Conservation (phyloP, 202 grass and related monocot genomes). For the Panicum virgatum region DNA sequence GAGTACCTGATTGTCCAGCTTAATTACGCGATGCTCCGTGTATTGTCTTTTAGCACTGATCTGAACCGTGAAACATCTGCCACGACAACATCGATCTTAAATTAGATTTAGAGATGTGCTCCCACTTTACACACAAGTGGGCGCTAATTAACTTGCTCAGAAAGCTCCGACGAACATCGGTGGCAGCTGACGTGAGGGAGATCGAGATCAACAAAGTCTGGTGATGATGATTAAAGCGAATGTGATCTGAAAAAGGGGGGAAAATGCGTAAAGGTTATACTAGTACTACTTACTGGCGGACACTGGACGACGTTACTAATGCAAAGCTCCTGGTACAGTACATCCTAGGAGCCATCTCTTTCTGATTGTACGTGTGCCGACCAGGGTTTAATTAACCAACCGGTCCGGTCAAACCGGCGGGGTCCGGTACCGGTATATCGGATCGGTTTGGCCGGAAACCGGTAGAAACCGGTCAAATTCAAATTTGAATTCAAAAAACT, state of each 20-base stretch:
- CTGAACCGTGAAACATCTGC: neutral
- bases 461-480: too few species aligned
- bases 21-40: too few species aligned
- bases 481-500: too few species aligned
- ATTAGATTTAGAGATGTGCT: neutral
- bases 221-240: neutral
- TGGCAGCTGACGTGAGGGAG: neutral
- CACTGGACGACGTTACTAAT: neutral
- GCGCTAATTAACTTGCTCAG: neutral
- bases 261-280: neutral
- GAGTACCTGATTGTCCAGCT: too few species aligned
- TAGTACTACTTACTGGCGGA: too few species aligned
- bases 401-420: too few species aligned
- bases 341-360: neutral
- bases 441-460: too few species aligned
- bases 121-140: neutral
- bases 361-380: neutral
- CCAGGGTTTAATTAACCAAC: too few species aligned
- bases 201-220: neutral
- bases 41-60: neutral
- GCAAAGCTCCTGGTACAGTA: neutral
- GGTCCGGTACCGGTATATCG: too few species aligned
- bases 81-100: neutral
- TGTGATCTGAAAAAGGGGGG: neutral
- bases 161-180: neutral